These are phyloP conservation scores for Boletus huronensis DNA, from an alignment of 768 basidiomycete genomes.

Conservation along the genomic window DNA sequence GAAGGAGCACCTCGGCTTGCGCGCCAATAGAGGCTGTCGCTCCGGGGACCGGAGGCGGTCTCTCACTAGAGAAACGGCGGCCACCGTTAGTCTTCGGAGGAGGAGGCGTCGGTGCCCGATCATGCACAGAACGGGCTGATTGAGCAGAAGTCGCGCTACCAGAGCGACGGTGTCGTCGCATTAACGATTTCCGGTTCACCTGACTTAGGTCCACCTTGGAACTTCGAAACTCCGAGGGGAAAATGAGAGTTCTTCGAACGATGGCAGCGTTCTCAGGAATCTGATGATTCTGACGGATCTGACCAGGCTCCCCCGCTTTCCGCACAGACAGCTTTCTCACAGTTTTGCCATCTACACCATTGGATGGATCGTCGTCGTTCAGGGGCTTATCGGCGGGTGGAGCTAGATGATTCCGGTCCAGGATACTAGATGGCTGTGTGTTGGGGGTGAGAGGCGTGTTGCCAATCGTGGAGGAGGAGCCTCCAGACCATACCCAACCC, in stretches of 20 bases:
- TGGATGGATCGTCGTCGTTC: constrained; percentile 33
- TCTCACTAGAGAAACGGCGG: constrained; percentile 64
- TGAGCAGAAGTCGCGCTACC: constrained; percentile 55
- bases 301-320: constrained; percentile 22
- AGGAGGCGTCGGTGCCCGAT: constrained; percentile 83
- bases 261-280: constrained; percentile 44
- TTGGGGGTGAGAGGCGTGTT: constrained; percentile 24
- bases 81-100: constrained; percentile 55
- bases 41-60: constrained; percentile 67
- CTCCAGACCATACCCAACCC: constrained; percentile 38
- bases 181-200: constrained; percentile 52
- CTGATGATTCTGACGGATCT: constrained; percentile 31
- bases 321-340: constrained; percentile 28
- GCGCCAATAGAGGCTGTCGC: constrained; percentile 50
- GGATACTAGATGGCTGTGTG: constrained; percentile 8
- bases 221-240: constrained; percentile 62
- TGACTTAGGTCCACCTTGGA: constrained; percentile 56
- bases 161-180: constrained; percentile 51
- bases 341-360: constrained; percentile 21
- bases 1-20: constrained; percentile 38
- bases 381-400: constrained; percentile 23
- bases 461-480: constrained; percentile 12
- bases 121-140: constrained; percentile 73
- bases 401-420: constrained; percentile 16
- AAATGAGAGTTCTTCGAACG: constrained; percentile 76